These are phyloP conservation scores for Priceomyces melissophilus DNA, from an alignment of 805 yeast species.

Conservation along the genomic window DNA sequence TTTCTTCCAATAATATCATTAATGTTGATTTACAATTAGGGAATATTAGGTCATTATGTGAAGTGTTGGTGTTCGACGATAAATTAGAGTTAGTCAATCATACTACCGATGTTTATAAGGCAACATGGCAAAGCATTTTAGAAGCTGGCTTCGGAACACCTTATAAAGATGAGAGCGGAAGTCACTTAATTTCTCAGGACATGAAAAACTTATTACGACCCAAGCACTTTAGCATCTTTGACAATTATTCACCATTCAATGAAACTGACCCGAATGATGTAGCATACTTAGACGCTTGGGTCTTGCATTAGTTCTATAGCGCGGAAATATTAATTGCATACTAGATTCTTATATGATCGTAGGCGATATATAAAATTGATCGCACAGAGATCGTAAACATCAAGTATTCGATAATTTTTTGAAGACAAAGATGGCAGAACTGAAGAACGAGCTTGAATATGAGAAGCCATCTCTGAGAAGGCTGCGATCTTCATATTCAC, in stretches of 20 bases:
- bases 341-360: neutral
- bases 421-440: too few relatives aligned
- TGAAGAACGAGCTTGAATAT: conserved; percentile 13
- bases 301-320: conserved; percentile 10
- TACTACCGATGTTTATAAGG: conserved; percentile 62
- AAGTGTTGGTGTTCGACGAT: conserved; percentile 84
- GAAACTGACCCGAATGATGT: conserved; percentile 27
- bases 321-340: neutral
- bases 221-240: conserved; percentile 26
- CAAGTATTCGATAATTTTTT: neutral
- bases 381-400: too few relatives aligned
- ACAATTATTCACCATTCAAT: conserved; percentile 25
- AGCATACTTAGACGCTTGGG: conserved; percentile 35
- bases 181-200: conserved; percentile 7
- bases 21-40: conserved; percentile 70
- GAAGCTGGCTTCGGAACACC: conserved; percentile 58
- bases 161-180: conserved; percentile 17
- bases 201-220: conserved; percentile 9
- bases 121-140: conserved; percentile 78
- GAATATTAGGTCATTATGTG: conserved; percentile 81
- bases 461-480: conserved; percentile 18
- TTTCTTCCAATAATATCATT: conserved; percentile 68
- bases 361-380: neutral
- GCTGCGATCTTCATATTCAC: conserved; percentile 1
- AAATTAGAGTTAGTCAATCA: conserved; percentile 61